Evolutionary conservation across 1,139 yeast species (phyloP), one percentile per base, ranked within the genome.

Genomic region (Hansenula anomala): DNA sequence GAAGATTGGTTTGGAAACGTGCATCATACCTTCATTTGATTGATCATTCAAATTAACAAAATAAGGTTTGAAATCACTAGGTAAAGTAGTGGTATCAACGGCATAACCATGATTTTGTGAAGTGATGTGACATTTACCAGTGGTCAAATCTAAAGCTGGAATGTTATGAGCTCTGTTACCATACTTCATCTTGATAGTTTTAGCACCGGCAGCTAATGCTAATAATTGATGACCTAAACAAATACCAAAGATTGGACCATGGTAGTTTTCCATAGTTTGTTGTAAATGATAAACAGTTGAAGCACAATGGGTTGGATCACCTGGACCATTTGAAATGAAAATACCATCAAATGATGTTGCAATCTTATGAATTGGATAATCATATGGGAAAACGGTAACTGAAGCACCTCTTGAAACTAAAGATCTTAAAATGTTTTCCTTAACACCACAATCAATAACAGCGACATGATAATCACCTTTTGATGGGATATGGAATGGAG

Each of bases 71-170:
- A 89, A 92, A 40, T 85, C 90, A 28, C 74, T 59, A 38, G 82
- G 80, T 55, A 92, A 73, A 23, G 97, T 85, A 22, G 67, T 49
- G 19, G 83, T 80, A 59, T 90, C 97, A 36, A 92, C 97, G 4
- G 97, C 98, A 59, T 90, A 92, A 47, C 98, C 98, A 61, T 92
- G 98, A 68, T 92, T 92, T 70, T 92, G 98, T 26, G 97, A 90
- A 10, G 98, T 92, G 61, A 92, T 92, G 63, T 92, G 96, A 64
- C 97, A 90, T 61, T 81, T 80, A 42, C 97, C 97, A 18, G 95
- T 83, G 41, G 80, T 71, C 54, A 89, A 66, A 61, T 92, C 97
- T 58, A 90, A 73, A 4, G 97, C 95, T 41, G 98, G 98, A 50
- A 92, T 92, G 66, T 92, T 92, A 67, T 92, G 98, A 20, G 97